Evolutionary conservation across 2,329 filamentous ascomycete species (phyloP), one percentile per base, ranked within the genome.

Genomic region (Cladorrhinum sp.): DNA sequence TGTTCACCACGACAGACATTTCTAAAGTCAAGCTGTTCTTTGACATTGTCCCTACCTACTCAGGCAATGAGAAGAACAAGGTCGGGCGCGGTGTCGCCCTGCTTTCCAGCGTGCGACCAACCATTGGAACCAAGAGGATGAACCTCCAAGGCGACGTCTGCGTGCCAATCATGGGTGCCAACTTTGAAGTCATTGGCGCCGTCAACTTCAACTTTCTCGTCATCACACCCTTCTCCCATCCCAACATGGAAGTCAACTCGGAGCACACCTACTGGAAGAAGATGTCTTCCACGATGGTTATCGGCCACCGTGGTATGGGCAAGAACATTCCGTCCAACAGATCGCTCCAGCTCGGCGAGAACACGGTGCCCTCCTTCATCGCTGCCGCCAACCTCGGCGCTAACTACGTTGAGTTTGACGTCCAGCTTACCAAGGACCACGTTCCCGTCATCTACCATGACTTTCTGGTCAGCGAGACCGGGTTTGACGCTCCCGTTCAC

Each of bases 381-480:
- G 92, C 94, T 2, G 95, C 95, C 1, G 93, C 94, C 49, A 98
- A 97, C 67, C 76, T 99, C 56, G 95, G 95, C 8, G 95, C 86
- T 2, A 83, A 88, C 59, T 89, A 88, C 67, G 86, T 89, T 52
- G 86, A 88, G 68, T 88, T 90, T 70, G 95, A 99, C 72, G 95
- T 99, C 0, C 95, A 99, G 73, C 80, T 99, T 42, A 99, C 95
- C n/a, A 99, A 99, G 72, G 95, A 99, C 72, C 92, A 96, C 69
- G 92, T 99, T 1, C 95, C 95, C 0, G 94, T 99, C 66, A 96
- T 99, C 70, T 99, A 99, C 72, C 95, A 99, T 72, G 95, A 99
- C 74, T 99, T 99, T 71, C 81, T 98, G 14, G 95, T 99, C 73
- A 96, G 92, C 72, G 95, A 99, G 76, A 98, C 95, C 0, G 95